Percentiles rank a stretch among this genome's conserved stretches.
phyloP scores from a whole-genome alignment of 306 rosid genomes.

The Luffa aegyptiaca region DNA sequence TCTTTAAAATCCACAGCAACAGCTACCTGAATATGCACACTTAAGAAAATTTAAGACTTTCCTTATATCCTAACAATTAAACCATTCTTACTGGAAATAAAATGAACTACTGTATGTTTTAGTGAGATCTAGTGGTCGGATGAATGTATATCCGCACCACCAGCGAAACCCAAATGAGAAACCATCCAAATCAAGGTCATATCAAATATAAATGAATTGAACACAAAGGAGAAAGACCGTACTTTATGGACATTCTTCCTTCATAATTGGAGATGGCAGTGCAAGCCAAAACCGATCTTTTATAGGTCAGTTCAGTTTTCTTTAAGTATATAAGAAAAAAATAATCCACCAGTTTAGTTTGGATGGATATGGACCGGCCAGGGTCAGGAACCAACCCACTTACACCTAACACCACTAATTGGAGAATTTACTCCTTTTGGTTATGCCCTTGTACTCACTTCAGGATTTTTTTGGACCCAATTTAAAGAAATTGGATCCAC shows the following conservation, averaged over 20 bases:
- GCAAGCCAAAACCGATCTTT: background rate
- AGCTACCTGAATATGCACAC: conserved; percentile 56
- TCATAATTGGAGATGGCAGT: background rate
- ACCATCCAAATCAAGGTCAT: background rate
- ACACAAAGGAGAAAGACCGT: background rate
- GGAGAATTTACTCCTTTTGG: background rate
- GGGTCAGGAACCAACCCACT: background rate
- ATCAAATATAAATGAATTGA: background rate
- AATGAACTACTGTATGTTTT: background rate
- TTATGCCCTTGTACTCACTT: background rate
- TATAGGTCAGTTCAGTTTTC: background rate
- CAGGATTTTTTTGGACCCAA: too few species aligned
- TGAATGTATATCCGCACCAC: background rate
- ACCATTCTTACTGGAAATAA: background rate
- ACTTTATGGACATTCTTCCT: background rate
- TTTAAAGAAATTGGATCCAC: too few species aligned
- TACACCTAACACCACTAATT: background rate
- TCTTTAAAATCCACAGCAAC: conserved; percentile 93
- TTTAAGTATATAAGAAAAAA: too few species aligned
- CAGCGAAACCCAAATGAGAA: background rate
- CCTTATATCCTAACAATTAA: background rate
- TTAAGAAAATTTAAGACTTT: background rate
- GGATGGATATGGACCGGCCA: background rate
- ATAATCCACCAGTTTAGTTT: background rate
- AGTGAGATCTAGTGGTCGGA: background rate